phyloP scores from a whole-genome alignment of 805 yeast species.

The Teunomyces panamensis region DNA sequence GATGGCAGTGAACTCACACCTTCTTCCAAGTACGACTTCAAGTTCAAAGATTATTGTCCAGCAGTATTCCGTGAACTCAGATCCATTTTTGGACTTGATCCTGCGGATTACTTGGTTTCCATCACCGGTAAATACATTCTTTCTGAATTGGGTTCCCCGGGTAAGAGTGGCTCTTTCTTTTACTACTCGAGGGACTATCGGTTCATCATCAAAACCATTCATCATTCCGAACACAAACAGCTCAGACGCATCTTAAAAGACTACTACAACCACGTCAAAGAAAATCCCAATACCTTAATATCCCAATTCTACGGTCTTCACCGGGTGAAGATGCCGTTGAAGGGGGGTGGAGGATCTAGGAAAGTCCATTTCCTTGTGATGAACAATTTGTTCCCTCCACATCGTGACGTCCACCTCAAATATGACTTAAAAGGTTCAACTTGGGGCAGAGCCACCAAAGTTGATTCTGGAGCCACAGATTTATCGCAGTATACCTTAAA shows the following conservation, averaged over 20 bases:
- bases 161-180: conserved; percentile 94
- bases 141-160: conserved; percentile 91
- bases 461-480: conserved; percentile 22
- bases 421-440: conserved; percentile 94
- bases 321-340: conserved; percentile 81
- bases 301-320: conserved; percentile 97
- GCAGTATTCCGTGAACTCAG: conserved; percentile 88
- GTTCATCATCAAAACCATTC: conserved; percentile 94
- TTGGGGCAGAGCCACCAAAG: conserved; percentile 65
- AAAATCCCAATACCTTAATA: conserved; percentile 82
- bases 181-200: conserved; percentile 92
- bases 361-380: conserved; percentile 92
- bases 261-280: conserved; percentile 76
- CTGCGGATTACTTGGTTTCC: conserved; percentile 91
- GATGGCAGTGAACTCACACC: conserved; percentile 89
- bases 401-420: conserved; percentile 76
- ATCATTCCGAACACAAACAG: conserved; percentile 87
- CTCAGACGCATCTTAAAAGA: conserved; percentile 68
- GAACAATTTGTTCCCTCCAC: conserved; percentile 96
- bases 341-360: conserved; percentile 47
- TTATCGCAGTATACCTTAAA: conserved; percentile 56
- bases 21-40: conserved; percentile 90
- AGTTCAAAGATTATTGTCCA: conserved; percentile 95
- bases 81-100: conserved; percentile 78
- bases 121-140: conserved; percentile 90